A percentile compares a stretch with the other conserved stretches of the same genome.
These are phyloP conservation scores for Lizonia empirigonia DNA, from an alignment of 2,329 filamentous ascomycete species.

Conservation along the genomic window DNA sequence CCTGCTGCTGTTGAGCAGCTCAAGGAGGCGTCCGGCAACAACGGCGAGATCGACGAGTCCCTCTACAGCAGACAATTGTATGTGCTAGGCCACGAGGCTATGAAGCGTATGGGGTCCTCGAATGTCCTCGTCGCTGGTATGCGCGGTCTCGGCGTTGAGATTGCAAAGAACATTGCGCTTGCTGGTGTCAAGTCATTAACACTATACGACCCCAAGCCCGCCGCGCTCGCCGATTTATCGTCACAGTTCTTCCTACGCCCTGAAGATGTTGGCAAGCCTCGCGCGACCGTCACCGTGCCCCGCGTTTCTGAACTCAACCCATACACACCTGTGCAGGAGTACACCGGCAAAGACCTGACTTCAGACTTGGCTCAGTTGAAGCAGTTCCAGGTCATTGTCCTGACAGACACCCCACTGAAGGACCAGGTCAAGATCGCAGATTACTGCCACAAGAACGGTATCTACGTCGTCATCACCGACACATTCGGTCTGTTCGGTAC, in stretches of 20 bases:
- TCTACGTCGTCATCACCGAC: constrained; percentile 85
- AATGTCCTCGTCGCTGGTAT: constrained; percentile 91
- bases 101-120: constrained; percentile 98
- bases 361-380: constrained; percentile 81
- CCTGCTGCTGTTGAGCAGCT: constrained; percentile 64
- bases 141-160: constrained; percentile 94
- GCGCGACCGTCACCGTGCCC: constrained; percentile 84
- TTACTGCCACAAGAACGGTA: constrained; percentile 92
- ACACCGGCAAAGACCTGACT: constrained; percentile 67
- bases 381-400: constrained; percentile 88
- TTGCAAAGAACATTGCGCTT: constrained; percentile 97
- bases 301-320: constrained; percentile 93
- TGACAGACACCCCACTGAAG: constrained; percentile 81
- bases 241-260: constrained; percentile 95
- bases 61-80: constrained; percentile 72
- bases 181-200: constrained; percentile 98
- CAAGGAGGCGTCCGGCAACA: constrained; percentile 52
- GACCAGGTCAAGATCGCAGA: constrained; percentile 85
- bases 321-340: constrained; percentile 88
- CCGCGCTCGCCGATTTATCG: constrained; percentile 85
- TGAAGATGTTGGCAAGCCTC: constrained; percentile 88
- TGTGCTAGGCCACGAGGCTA: constrained; percentile 78
- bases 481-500: constrained; percentile 93
- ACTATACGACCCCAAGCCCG: constrained; percentile 85
- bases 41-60: constrained; percentile 70